phyloP scores from a whole-genome alignment of 306 rosid genomes.

The Malus domestica region ASM211411v1 NC_041802.1:17370001-17370500 shows the following conservation, averaged over 20 bases:
- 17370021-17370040: neutral
- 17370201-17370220: constrained; percentile 1
- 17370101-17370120: neutral
- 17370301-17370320: constrained; percentile 56
- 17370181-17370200: constrained; percentile 17
- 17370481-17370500: neutral
- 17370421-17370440: neutral
- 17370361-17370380: constrained; percentile 56
- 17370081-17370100: neutral
- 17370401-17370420: constrained; percentile 15
- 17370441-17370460: neutral
- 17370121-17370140: neutral
- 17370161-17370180: constrained; percentile 3
- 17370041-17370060: neutral
- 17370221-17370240: constrained; percentile 37
- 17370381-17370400: constrained; percentile 28
- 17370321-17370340: constrained; percentile 63
- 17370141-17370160: constrained; percentile 10
- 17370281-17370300: constrained; percentile 51
- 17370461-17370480: neutral
- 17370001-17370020: neutral
- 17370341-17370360: constrained; percentile 50
- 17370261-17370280: constrained; percentile 42
- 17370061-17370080: neutral
- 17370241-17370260: constrained; percentile 8